Base-by-base conservation (phyloP, 2,329 filamentous ascomycete genomes). In the Fusarium sp. region DNA sequence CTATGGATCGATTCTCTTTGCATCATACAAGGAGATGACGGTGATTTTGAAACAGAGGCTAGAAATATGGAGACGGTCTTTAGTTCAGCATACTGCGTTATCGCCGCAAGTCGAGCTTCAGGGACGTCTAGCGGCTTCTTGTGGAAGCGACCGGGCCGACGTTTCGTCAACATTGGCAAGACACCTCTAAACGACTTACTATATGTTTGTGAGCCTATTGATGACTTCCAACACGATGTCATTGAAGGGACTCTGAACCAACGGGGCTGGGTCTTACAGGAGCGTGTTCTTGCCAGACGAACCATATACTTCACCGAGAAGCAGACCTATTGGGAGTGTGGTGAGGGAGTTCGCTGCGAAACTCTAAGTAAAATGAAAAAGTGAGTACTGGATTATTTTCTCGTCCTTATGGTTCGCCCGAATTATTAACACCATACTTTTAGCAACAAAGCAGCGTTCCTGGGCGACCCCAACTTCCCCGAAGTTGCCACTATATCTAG, bases 401-500 rank as follows among this genome's bases (percentile, higher is more conserved):
- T n/a, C n/a, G n/a, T n/a, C n/a, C n/a, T n/a, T n/a, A n/a, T n/a
- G n/a, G n/a, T n/a, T n/a, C n/a, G n/a, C n/a, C n/a, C n/a, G n/a
- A n/a, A n/a, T n/a, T n/a, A n/a, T n/a, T n/a, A n/a, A n/a, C n/a
- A n/a, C n/a, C n/a, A n/a, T n/a, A n/a, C n/a, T n/a, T n/a, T n/a
- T n/a, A 71, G 67, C 47, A 59, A 39, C 27, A 44, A 64, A 23
- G 69, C 65, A 0, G 57, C 71, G 1, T 70, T 71, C 15, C 62
- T 74, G 6, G 71, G 72, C 2, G 72, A 74, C 13, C 28, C 72
- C 1, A 65, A 71, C 7, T 74, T 73, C 16, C 72, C 72, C 2
- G 39, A 66, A 6, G 10, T 60, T 0, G 60, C 61, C 0, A 54
- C 55, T 2, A 36, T 13, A 3, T 68, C 61, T 1, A 44, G 30